phyloP scores from a whole-genome alignment of 208 protist species.

The Polymyxa betae region DNA sequence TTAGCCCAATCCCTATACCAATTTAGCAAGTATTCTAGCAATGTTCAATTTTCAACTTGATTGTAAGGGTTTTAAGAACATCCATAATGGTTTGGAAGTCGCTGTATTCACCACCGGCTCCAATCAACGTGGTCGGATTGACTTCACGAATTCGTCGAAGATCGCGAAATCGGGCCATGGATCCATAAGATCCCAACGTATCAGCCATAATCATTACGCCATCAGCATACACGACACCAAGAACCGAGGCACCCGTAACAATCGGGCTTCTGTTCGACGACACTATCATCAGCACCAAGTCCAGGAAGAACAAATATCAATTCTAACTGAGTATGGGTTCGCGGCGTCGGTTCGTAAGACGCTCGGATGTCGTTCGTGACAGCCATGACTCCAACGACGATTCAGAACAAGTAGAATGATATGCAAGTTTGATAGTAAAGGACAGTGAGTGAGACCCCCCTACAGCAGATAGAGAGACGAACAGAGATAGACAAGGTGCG shows the following conservation, averaged over 20 bases:
- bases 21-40: not conserved
- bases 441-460: too few species aligned
- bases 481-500: not conserved
- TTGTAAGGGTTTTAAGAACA: conserved; percentile 53
- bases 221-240: conserved; percentile 61
- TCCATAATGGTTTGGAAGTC: conserved; percentile 62
- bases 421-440: too few species aligned
- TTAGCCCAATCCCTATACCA: conserved; percentile 49
- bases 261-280: conserved; percentile 56
- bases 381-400: not conserved
- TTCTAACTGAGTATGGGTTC: conserved; percentile 28
- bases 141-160: conserved; percentile 57
- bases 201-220: conserved; percentile 65
- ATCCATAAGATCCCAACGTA: conserved; percentile 62
- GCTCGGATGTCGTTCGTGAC: not conserved
- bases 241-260: conserved; percentile 62
- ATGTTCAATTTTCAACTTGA: not conserved
- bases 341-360: not conserved
- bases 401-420: not conserved
- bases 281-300: not conserved
- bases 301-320: not conserved
- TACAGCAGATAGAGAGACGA: not conserved
- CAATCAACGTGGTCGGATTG: conserved; percentile 59
- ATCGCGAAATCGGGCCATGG: conserved; percentile 57
- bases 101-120: conserved; percentile 63